Base-by-base conservation (phyloP, 805 yeast genomes). In the Maudiozyma serrabonitensis region DNA sequence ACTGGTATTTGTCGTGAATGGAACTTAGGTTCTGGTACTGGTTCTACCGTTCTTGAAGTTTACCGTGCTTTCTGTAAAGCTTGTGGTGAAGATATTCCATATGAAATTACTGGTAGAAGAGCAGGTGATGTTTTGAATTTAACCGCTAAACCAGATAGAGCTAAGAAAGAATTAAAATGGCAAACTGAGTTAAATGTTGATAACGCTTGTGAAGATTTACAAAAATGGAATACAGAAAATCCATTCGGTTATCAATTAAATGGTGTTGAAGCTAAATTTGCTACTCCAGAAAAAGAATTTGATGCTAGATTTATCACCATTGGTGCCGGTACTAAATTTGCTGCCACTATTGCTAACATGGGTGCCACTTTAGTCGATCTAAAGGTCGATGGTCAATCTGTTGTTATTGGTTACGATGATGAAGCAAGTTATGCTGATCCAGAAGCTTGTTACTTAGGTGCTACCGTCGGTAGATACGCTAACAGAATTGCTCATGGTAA, bases 11-110 rank as follows among this genome's bases (percentile, higher is more conserved):
- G 75, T 59, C 74, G 89, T 48, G 91, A 80, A 62, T 86, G 93
- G 93, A 86, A 86, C 62, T 74, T 86, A 50, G 95, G 95, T 41
- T 80, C 90, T 13, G 95, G 95, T 31, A 76, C 69, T 25, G 95
- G 95, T n/a, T 72, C 82, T 11, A 83, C 91, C 1, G 95, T 86
- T 5, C 71, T 84, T 50, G 89, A 86, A 56, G 81, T 86, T 41
- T 75, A 79, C 59, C 62, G 75, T 48, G 81, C 85, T 1, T 86
- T 85, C 64, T 73, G 79, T 58, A 72, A 73, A 46, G 84, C 84
- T 11, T 81, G 79, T 6, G 88, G 88, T 38, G 69, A 74, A 43
- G 72, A 76, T 34, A 72, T 86, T 47, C 84, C 89, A 6, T 80
- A 73, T 58, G 82, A 80, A 54, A 72, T 84, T n/a, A 77, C 72